Percentiles rank a stretch among this genome's conserved stretches.
Evolutionary conservation across 225 moss, liverwort and hornwort species (phyloP).

Genomic region (Pleurozium schreberi): DNA sequence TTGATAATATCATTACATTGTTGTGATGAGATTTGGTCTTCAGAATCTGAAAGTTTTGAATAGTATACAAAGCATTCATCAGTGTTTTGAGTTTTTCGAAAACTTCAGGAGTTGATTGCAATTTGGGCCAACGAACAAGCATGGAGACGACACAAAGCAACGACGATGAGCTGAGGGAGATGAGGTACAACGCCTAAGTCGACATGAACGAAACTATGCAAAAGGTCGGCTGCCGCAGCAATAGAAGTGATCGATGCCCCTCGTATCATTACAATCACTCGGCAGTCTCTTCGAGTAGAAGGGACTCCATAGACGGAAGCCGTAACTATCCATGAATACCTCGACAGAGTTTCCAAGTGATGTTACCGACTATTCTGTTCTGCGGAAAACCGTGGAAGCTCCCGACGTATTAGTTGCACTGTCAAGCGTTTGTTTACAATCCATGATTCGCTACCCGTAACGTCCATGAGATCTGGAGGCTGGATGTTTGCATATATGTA

Average conservation of each 20-base stretch:
- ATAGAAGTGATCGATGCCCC: neutral
- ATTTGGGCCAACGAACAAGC: constrained; percentile 7
- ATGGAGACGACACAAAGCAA: neutral
- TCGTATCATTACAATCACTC: neutral
- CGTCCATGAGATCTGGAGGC: neutral
- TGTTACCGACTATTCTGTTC: neutral
- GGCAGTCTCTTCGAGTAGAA: neutral
- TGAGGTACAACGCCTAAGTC: neutral
- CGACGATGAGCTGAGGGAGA: neutral
- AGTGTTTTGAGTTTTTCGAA: too few species aligned
- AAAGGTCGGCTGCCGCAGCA: neutral
- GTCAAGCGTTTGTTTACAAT: neutral
- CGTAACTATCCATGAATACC: neutral
- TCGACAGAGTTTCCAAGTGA: neutral
- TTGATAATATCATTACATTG: neutral
- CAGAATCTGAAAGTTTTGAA: neutral
- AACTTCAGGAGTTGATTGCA: constrained; percentile 9
- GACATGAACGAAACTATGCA: neutral
- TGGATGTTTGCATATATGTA: neutral
- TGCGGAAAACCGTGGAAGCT: neutral
- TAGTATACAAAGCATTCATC: too few species aligned
- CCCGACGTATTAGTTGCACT: neutral
- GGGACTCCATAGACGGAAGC: neutral
- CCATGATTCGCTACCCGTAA: neutral
- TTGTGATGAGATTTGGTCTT: neutral